Percentiles rank a stretch among this genome's conserved stretches.
Evolutionary conservation across 2,329 filamentous ascomycete species (phyloP).

Genomic region (Polychaeton citri): DNA sequence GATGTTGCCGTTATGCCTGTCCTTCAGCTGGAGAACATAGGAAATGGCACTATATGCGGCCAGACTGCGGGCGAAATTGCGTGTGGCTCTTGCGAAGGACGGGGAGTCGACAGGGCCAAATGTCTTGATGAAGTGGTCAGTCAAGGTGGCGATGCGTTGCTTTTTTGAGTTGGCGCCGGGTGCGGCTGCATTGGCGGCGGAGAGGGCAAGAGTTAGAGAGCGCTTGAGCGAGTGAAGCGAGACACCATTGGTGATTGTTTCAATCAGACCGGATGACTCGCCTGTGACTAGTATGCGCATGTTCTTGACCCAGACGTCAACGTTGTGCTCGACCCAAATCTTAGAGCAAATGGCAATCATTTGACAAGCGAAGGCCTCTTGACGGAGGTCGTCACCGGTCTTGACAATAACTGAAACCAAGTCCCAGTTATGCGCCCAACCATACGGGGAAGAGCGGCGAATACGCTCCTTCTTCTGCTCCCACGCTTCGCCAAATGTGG

Average conservation of each 20-base stretch:
- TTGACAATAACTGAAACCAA: slow-evolving; percentile 79
- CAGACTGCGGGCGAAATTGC: slow-evolving; percentile 68
- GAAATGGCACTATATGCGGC: slow-evolving; percentile 78
- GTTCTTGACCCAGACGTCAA: slow-evolving; percentile 75
- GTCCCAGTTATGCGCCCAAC: slow-evolving; percentile 85
- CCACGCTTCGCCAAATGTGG: slow-evolving; percentile 80
- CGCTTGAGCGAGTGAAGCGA: slow-evolving; percentile 78
- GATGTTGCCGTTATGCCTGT: slow-evolving; percentile 76
- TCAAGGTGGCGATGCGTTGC: slow-evolving; percentile 64
- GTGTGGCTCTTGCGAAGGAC: slow-evolving; percentile 56
- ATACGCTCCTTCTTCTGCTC: slow-evolving; percentile 73
- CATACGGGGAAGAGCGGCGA: slow-evolving; percentile 69
- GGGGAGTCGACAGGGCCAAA: slow-evolving; percentile 60
- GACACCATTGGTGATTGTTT: slow-evolving; percentile 79
- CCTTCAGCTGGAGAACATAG: slow-evolving; percentile 73
- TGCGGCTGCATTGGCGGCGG: slow-evolving; percentile 37
- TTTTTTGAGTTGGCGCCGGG: slow-evolving; percentile 55
- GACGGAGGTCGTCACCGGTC: slow-evolving; percentile 67
- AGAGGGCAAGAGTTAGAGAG: slow-evolving; percentile 61
- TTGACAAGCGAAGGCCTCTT: slow-evolving; percentile 79
- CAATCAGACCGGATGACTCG: slow-evolving; percentile 70
- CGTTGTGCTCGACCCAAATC: slow-evolving; percentile 63
- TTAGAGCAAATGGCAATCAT: slow-evolving; percentile 69
- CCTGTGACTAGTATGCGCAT: slow-evolving; percentile 81
- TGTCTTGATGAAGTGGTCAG: slow-evolving; percentile 67